Conservation (phyloP, 371 early-diverging fungal genomes). For the Dentiscutata heterogama region DNA sequence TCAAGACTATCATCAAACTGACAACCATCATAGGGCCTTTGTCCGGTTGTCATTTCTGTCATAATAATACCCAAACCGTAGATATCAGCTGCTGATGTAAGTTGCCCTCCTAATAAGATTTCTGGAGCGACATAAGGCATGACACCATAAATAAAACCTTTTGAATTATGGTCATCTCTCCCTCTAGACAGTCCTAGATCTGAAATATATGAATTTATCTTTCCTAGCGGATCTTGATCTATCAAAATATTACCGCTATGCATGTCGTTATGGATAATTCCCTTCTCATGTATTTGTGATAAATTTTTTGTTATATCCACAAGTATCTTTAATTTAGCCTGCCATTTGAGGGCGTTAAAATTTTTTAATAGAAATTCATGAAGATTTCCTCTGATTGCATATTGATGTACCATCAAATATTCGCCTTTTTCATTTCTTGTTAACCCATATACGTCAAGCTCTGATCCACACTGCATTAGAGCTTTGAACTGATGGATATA, state of each 20-base stretch:
- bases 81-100: constrained; percentile 8
- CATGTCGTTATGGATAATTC: constrained; percentile 20
- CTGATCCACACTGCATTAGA: too few relatives aligned
- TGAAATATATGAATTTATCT: neutral
- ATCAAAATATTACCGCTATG: constrained; percentile 40
- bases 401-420: neutral
- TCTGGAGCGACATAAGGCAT: constrained; percentile 38
- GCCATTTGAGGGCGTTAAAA: neutral
- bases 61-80: constrained; percentile 40
- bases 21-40: neutral
- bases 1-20: neutral
- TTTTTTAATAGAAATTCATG: constrained; percentile 2
- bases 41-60: constrained; percentile 9
- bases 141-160: neutral
- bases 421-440: neutral
- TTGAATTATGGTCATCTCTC: neutral
- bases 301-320: neutral
- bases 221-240: neutral
- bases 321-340: constrained; percentile 3
- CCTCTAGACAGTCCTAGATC: neutral
- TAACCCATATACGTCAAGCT: neutral
- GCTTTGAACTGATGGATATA: too few relatives aligned
- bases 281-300: neutral
- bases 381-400: neutral
- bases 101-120: neutral